A percentile compares a stretch with the other conserved stretches of the same genome.
Conservation (phyloP, 192 early-diverging fungal genomes). For the Dimargaris xerosporica region DNA sequence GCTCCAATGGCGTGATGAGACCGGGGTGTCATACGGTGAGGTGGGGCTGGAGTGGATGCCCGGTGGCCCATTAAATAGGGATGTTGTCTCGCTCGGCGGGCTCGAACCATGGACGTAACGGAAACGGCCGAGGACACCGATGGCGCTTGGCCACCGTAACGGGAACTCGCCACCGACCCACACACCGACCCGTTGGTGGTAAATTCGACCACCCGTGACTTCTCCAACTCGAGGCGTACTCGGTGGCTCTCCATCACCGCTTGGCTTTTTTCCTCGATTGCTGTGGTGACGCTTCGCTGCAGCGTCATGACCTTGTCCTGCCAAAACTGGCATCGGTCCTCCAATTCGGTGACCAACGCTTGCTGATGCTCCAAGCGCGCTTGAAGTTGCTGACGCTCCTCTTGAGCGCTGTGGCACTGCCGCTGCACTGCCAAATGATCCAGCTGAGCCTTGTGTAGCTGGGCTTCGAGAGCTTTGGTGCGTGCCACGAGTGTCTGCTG, state of each 20-base stretch:
- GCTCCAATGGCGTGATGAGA: background rate
- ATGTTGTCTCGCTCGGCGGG: background rate
- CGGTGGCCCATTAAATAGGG: background rate
- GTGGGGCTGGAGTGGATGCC: background rate
- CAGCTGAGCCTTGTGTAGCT: no score
- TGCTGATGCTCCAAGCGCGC: no score
- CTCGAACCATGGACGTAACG: background rate
- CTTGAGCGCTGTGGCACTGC: no score
- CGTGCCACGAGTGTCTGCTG: no score
- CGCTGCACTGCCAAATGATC: no score
- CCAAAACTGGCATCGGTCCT: background rate
- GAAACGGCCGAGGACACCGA: constrained; percentile 5
- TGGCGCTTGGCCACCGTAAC: background rate
- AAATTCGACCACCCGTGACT: background rate
- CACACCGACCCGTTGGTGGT: constrained; percentile 1
- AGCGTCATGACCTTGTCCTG: constrained; percentile 3
- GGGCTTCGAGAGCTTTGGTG: no score
- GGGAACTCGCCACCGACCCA: background rate
- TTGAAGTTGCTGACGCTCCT: no score
- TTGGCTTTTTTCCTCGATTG: constrained; percentile 5
- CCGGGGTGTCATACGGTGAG: background rate
- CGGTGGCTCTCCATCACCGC: constrained; percentile 1
- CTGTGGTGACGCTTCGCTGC: background rate
- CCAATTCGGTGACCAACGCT: no score
- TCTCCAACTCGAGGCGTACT: background rate